A percentile compares a stretch with the other conserved stretches of the same genome.
These are phyloP conservation scores for Mycena rosella DNA, from an alignment of 768 basidiomycete species.

Conservation along the genomic window DNA sequence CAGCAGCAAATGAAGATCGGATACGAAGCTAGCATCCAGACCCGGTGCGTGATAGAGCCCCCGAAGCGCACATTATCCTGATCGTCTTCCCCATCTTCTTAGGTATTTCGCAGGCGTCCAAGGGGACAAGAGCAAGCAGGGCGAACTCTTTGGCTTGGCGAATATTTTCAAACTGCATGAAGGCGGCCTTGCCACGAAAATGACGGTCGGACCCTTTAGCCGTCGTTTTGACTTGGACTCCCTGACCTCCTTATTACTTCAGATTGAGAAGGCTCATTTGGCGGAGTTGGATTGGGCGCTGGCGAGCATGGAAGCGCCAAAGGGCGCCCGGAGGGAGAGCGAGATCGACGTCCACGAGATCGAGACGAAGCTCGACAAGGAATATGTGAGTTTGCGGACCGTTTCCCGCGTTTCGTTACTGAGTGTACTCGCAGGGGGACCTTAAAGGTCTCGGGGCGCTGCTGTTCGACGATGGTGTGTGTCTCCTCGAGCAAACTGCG, in stretches of 20 bases:
- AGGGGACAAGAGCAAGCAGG: slow-evolving; percentile 78
- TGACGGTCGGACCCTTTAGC: slow-evolving; percentile 61
- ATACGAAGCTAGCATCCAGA: slow-evolving; percentile 87
- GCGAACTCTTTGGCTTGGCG: slow-evolving; percentile 87
- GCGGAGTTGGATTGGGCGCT: slow-evolving; percentile 87
- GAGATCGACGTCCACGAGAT: slow-evolving; percentile 57
- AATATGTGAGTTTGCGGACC: slow-evolving; percentile 47
- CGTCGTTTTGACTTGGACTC: background rate
- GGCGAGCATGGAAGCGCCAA: slow-evolving; percentile 68
- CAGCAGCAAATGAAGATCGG: slow-evolving; percentile 95
- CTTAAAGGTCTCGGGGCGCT: slow-evolving; percentile 72
- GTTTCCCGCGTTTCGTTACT: background rate
- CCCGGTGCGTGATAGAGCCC: slow-evolving; percentile 61
- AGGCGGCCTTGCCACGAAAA: slow-evolving; percentile 76
- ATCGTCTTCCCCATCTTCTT: background rate
- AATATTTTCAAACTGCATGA: slow-evolving; percentile 90
- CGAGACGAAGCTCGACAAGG: slow-evolving; percentile 61
- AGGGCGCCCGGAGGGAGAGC: slow-evolving; percentile 45
- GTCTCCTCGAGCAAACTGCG: background rate
- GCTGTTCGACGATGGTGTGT: slow-evolving; percentile 78
- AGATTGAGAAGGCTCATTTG: slow-evolving; percentile 86
- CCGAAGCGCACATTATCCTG: background rate
- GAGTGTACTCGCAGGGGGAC: slow-evolving; percentile 54
- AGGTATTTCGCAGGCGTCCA: slow-evolving; percentile 89
- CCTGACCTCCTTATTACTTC: background rate